Conservation (phyloP, 306 rosid genomes). For the Vigna angularis region DNA sequence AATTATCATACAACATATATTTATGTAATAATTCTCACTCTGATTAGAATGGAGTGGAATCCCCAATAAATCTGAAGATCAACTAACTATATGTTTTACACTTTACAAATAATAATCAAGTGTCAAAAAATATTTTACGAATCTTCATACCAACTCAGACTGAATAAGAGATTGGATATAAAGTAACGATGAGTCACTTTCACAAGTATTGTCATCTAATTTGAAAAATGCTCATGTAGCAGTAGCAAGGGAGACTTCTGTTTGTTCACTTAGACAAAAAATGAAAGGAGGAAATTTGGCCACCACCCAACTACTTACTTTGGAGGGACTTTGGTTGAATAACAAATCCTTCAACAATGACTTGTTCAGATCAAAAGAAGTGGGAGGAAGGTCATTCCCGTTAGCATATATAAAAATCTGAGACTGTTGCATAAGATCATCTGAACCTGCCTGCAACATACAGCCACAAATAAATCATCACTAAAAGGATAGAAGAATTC, state of each 20-base stretch:
- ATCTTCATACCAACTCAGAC: conserved; percentile 9
- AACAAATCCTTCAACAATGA: conserved; percentile 78
- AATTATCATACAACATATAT: background rate
- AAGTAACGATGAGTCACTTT: background rate
- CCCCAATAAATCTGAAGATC: background rate
- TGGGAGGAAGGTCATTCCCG: conserved; percentile 84
- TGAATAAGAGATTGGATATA: background rate
- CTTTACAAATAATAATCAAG: background rate
- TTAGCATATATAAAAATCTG: conserved; percentile 84
- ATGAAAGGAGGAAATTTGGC: background rate
- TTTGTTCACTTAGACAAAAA: background rate
- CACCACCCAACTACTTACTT: conserved; percentile 57
- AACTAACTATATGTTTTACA: background rate
- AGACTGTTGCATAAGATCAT: conserved; percentile 91
- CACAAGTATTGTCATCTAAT: background rate
- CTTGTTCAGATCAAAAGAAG: conserved; percentile 82
- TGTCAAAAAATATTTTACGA: background rate
- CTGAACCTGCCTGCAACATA: conserved; percentile 73
- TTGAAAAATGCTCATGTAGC: background rate
- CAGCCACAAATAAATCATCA: conserved; percentile 39
- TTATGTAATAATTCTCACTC: background rate
- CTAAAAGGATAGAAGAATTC: background rate
- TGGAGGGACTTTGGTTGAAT: conserved; percentile 90
- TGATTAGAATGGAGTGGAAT: background rate
- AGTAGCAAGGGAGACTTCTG: background rate